These are phyloP conservation scores for Fonsecaea monophora DNA, from an alignment of 2,329 filamentous ascomycete species.

Conservation along the genomic window DNA sequence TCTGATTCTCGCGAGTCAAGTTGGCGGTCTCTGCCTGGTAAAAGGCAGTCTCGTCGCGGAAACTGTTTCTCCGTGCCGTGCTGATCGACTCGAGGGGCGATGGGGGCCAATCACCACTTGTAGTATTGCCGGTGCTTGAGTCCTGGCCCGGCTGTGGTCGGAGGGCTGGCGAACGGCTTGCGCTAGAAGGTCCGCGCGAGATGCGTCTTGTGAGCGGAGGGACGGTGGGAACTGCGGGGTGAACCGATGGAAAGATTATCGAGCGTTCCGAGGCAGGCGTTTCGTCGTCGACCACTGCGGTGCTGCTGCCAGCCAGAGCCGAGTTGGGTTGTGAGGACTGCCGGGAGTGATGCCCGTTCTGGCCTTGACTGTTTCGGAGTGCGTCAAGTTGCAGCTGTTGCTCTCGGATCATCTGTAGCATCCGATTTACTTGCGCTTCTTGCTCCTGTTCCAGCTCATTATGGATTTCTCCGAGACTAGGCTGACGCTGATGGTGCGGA, in stretches of 20 bases:
- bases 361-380: conserved; percentile 45
- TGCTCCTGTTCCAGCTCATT: conserved; percentile 60
- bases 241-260: conserved; percentile 47
- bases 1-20: conserved; percentile 56
- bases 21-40: conserved; percentile 57
- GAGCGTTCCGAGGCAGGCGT: conserved; percentile 54
- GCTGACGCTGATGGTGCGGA: conserved; percentile 56
- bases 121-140: conserved; percentile 20
- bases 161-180: conserved; percentile 47
- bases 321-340: conserved; percentile 32
- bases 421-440: conserved; percentile 59
- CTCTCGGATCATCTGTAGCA: conserved; percentile 57
- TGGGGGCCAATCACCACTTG: conserved; percentile 37
- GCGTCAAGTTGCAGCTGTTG: conserved; percentile 56
- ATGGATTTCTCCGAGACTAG: conserved; percentile 58
- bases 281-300: conserved; percentile 52
- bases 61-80: conserved; percentile 44
- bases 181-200: conserved; percentile 47
- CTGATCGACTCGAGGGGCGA: conserved; percentile 38
- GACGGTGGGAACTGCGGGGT: conserved; percentile 44
- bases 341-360: conserved; percentile 23
- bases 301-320: conserved; percentile 45
- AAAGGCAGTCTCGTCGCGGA: conserved; percentile 55
- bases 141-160: conserved; percentile 42
- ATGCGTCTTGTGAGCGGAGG: conserved; percentile 45